Conservation (phyloP, 2,329 filamentous ascomycete species). For the Coniochaeta ligniaria region DNA sequence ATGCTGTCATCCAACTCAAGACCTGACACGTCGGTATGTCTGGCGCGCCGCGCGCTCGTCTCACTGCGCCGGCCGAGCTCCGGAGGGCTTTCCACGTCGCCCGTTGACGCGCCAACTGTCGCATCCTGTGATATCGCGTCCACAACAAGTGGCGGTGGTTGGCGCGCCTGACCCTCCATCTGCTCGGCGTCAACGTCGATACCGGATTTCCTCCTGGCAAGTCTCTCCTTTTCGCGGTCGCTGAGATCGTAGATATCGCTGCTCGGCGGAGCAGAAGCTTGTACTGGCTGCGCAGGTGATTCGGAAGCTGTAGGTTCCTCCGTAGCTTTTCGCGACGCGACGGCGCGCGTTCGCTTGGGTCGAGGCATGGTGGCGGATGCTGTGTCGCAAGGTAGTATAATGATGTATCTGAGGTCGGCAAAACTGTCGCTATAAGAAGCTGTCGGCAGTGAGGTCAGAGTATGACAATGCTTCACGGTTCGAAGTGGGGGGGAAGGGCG, state of each 20-base stretch:
- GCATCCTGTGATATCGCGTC: slow-evolving; percentile 18
- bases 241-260: slow-evolving; percentile 27
- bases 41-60: slow-evolving; percentile 18
- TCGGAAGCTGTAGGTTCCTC: slow-evolving; percentile 2
- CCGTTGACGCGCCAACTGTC: slow-evolving; percentile 4
- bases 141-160: neutral
- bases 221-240: slow-evolving; percentile 23
- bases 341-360: slow-evolving; percentile 22
- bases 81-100: slow-evolving; percentile 13
- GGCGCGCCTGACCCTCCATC: neutral
- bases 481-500: neutral
- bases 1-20: slow-evolving; percentile 40
- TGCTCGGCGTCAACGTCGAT: neutral
- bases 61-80: slow-evolving; percentile 30
- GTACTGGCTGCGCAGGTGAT: slow-evolving; percentile 3
- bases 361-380: slow-evolving; percentile 18
- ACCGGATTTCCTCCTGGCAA: slow-evolving; percentile 11
- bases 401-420: neutral
- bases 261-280: slow-evolving; percentile 8
- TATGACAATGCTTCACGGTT: neutral
- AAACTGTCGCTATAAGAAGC: neutral
- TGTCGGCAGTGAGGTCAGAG: neutral
- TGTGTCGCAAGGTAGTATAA: neutral
- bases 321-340: slow-evolving; percentile 9
- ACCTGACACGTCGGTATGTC: slow-evolving; percentile 33